Percentiles rank a stretch among this genome's conserved stretches.
phyloP scores from a whole-genome alignment of 78 protist species.

The Chrysochromulina parva region DNA sequence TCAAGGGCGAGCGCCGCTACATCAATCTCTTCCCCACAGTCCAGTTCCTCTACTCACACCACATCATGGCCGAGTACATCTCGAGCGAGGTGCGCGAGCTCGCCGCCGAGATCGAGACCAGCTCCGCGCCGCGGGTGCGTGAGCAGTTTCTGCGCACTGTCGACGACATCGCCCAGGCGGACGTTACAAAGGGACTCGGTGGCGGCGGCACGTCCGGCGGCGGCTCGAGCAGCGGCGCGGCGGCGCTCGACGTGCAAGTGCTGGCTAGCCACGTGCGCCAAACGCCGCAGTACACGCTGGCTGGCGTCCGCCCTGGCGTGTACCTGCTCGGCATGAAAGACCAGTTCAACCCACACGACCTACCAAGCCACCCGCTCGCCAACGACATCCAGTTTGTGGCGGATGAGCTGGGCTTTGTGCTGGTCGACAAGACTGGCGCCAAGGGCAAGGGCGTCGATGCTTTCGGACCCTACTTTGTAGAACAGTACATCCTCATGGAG shows the following conservation, averaged over 20 bases:
- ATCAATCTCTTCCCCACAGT: not conserved
- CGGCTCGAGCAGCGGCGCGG: not conserved
- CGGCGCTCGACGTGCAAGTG: not conserved
- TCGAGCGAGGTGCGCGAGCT: not conserved
- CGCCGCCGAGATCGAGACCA: not conserved
- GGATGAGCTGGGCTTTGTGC: conserved; percentile 9
- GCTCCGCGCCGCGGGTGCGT: not conserved
- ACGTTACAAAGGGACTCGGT: too few species aligned
- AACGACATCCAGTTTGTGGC: not conserved
- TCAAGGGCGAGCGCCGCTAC: not conserved
- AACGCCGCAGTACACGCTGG: conserved; percentile 8
- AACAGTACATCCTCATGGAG: conserved; percentile 17
- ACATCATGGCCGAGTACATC: conserved; percentile 13
- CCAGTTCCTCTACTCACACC: conserved; percentile 21
- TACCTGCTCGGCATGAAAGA: conserved; percentile 21
- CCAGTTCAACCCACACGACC: conserved; percentile 11
- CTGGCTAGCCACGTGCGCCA: not conserved
- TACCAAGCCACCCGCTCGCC: not conserved
- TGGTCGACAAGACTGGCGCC: not conserved
- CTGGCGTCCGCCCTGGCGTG: not conserved
- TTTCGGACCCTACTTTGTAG: conserved; percentile 12
- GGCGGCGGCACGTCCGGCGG: not conserved
- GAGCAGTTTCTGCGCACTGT: not conserved
- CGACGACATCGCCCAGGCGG: not conserved
- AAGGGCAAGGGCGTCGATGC: not conserved